These are phyloP conservation scores for Nigrospora oryzae DNA, from an alignment of 2,329 filamentous ascomycete species.

Conservation along the genomic window DNA sequence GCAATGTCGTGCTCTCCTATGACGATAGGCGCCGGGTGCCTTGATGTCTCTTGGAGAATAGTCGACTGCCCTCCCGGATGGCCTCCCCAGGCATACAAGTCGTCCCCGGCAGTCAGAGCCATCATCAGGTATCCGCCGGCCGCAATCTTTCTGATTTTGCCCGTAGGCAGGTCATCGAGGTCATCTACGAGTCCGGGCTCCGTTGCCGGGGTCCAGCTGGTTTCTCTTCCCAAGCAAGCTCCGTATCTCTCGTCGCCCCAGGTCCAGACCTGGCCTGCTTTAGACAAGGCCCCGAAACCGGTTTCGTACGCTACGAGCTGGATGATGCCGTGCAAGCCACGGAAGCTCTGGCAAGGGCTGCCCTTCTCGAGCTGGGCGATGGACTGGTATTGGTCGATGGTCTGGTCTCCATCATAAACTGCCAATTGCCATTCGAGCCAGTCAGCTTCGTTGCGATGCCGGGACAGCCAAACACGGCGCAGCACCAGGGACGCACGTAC, in stretches of 20 bases:
- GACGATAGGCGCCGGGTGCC: conserved; percentile 33
- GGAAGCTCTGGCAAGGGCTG: conserved; percentile 8
- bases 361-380: conserved; percentile 1
- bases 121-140: conserved; percentile 49
- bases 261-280: conserved; percentile 36
- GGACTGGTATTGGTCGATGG: conserved; percentile 19
- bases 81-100: conserved; percentile 56
- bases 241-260: conserved; percentile 52
- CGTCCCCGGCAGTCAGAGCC: conserved; percentile 47
- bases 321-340: conserved; percentile 16
- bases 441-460: not conserved
- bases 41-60: conserved; percentile 19
- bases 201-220: conserved; percentile 33
- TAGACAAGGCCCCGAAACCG: conserved; percentile 38
- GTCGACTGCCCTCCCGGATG: conserved; percentile 24
- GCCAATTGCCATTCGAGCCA: not conserved
- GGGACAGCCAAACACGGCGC: too few relatives aligned
- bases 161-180: conserved; percentile 41
- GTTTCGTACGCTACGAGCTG: conserved; percentile 39
- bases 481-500: conserved; percentile 7
- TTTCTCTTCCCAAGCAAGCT: conserved; percentile 45
- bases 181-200: conserved; percentile 36
- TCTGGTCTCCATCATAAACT: conserved; percentile 13
- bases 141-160: conserved; percentile 42
- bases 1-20: conserved; percentile 41